Evolutionary conservation across 306 rosid species (phyloP).

Genomic region (Dalbergia cochinchinensis): DNA sequence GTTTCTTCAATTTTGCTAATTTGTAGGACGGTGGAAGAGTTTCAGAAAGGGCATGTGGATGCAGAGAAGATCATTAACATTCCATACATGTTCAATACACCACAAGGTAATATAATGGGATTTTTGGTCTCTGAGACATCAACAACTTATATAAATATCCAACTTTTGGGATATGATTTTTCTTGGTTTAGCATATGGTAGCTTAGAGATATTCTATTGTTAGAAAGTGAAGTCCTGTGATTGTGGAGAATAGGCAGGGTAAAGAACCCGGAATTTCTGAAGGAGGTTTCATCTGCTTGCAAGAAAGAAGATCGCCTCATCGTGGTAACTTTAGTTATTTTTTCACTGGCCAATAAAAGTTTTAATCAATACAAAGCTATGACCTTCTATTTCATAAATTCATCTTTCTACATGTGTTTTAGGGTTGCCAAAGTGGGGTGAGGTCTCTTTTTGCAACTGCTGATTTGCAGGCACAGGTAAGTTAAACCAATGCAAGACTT

Average conservation of each 20-base stretch:
- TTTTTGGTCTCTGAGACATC: background rate
- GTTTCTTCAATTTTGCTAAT: background rate
- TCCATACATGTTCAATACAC: constrained; percentile 75
- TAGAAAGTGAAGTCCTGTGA: constrained; percentile 15
- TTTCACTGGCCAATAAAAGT: background rate
- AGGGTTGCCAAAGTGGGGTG: constrained; percentile 94
- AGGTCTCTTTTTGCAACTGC: constrained; percentile 74
- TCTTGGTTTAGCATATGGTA: background rate
- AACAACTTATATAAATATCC: background rate
- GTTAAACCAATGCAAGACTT: constrained; percentile 1
- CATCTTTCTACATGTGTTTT: background rate
- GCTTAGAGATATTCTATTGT: background rate
- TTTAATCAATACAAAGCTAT: constrained; percentile 39
- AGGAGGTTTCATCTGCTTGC: constrained; percentile 61
- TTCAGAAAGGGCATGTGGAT: constrained; percentile 73
- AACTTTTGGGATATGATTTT: background rate
- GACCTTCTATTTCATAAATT: background rate
- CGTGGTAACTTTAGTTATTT: constrained; percentile 64
- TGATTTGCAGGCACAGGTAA: constrained; percentile 69
- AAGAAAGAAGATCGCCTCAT: constrained; percentile 72
- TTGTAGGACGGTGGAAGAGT: constrained; percentile 83
- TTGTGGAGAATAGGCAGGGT: constrained; percentile 63
- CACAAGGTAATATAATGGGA: constrained; percentile 55
- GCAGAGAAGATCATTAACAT: constrained; percentile 73
- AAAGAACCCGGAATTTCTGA: constrained; percentile 74